These are phyloP conservation scores for Tardiomyces digboiensis DNA, from an alignment of 1,139 yeast species.

Conservation along the genomic window DNA sequence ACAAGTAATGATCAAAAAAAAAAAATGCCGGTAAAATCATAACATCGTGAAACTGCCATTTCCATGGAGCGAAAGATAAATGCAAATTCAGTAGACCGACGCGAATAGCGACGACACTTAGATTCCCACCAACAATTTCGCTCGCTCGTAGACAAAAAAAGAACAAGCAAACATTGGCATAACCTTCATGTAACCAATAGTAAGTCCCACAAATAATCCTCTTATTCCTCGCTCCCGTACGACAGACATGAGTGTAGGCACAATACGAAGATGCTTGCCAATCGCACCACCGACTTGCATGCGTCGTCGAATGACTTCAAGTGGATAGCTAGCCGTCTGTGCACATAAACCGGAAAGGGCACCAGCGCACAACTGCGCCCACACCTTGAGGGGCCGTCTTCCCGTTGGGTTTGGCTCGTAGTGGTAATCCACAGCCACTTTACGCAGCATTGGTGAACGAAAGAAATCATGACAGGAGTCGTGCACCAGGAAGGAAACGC, in stretches of 20 bases:
- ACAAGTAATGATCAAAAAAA: not conserved
- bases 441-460: conserved; percentile 44
- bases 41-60: not conserved
- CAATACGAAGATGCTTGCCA: conserved; percentile 50
- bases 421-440: conserved; percentile 40
- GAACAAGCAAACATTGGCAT: conserved; percentile 98
- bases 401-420: conserved; percentile 5
- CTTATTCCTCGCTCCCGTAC: conserved; percentile 53
- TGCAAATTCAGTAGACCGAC: not conserved
- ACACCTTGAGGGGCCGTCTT: conserved; percentile 51
- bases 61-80: not conserved
- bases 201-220: conserved; percentile 89
- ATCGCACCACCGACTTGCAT: conserved; percentile 92
- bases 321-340: conserved; percentile 96
- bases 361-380: conserved; percentile 94
- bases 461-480: conserved; percentile 84
- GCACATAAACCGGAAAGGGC: conserved; percentile 93
- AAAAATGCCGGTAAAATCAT: conserved; percentile 1
- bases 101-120: conserved; percentile 13
- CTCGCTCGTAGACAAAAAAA: conserved; percentile 85
- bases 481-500: conserved; percentile 92
- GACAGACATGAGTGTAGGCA: conserved; percentile 38
- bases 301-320: conserved; percentile 88
- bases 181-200: conserved; percentile 91
- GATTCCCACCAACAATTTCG: conserved; percentile 60